Percentiles rank a stretch among this genome's conserved stretches.
These are phyloP conservation scores for Teratosphaeria gauchensis DNA, from an alignment of 2,329 filamentous ascomycete genomes.

Conservation along the genomic window DNA sequence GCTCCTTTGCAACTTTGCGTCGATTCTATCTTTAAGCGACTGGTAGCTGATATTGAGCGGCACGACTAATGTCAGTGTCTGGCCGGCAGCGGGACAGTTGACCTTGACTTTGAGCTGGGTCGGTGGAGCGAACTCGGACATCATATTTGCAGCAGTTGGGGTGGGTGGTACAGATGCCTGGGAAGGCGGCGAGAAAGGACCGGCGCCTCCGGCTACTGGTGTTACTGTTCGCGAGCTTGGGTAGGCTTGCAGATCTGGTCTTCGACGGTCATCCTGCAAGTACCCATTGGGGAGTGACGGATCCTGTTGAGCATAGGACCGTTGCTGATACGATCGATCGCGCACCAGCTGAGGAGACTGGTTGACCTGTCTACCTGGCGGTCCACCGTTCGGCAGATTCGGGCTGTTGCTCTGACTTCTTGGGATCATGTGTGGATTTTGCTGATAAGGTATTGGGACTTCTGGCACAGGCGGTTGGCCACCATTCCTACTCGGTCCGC, in stretches of 20 bases:
- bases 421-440: conserved; percentile 35
- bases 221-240: conserved; percentile 30
- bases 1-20: conserved; percentile 83
- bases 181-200: conserved; percentile 19
- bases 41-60: conserved; percentile 92
- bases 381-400: conserved; percentile 46
- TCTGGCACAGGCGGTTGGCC: conserved; percentile 20
- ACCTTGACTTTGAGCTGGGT: conserved; percentile 95
- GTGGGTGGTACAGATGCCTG: neutral
- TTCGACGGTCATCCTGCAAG: neutral
- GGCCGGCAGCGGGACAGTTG: conserved; percentile 66
- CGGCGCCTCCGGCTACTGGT: conserved; percentile 25
- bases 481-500: conserved; percentile 29
- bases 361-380: conserved; percentile 47
- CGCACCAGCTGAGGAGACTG: conserved; percentile 61
- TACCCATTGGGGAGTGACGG: conserved; percentile 12
- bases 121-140: conserved; percentile 11
- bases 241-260: conserved; percentile 10
- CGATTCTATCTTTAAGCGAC: conserved; percentile 87
- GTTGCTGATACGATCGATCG: conserved; percentile 37
- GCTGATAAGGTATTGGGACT: conserved; percentile 22
- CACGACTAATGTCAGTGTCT: conserved; percentile 91
- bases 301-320: conserved; percentile 6
- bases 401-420: conserved; percentile 79
- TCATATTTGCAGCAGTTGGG: neutral